Evolutionary conservation across 352 stramenopile genomes (phyloP).

Genomic region (Phytophthora megakarya): DNA sequence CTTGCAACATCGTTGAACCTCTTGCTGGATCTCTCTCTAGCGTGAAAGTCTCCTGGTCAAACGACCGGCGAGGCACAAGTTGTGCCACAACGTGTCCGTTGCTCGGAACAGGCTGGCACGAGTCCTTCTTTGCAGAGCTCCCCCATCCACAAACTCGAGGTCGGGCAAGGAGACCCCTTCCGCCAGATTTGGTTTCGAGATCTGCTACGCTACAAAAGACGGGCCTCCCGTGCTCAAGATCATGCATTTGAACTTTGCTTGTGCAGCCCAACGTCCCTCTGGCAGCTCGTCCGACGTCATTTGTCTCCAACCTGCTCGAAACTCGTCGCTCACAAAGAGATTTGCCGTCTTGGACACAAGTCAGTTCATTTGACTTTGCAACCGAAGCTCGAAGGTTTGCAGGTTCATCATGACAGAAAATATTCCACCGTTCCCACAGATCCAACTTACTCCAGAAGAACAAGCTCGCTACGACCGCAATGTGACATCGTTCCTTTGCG

Average conservation of each 20-base stretch:
- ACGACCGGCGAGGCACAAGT: constrained; percentile 13
- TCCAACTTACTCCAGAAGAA: constrained; percentile 43
- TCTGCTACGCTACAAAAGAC: constrained; percentile 39
- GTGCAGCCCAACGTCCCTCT: constrained; percentile 29
- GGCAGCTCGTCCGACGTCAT: constrained; percentile 19
- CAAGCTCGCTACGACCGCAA: constrained; percentile 42
- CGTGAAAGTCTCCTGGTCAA: constrained; percentile 3
- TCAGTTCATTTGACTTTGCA: constrained; percentile 11
- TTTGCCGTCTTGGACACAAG: constrained; percentile 29
- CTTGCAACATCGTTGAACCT: constrained; percentile 26
- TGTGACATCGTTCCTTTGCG: constrained; percentile 43
- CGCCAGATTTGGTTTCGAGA: constrained; percentile 34
- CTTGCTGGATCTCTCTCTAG: constrained; percentile 21
- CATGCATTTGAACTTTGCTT: constrained; percentile 21
- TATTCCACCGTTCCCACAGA: constrained; percentile 40
- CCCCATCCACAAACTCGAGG: constrained; percentile 28
- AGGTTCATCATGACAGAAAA: constrained; percentile 32
- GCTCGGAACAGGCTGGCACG: constrained; percentile 16
- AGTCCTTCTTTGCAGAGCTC: constrained; percentile 13
- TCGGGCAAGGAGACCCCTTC: constrained; percentile 19
- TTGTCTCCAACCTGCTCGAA: constrained; percentile 6
- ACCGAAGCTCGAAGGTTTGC: background rate
- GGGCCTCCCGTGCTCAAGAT: constrained; percentile 37
- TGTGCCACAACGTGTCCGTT: constrained; percentile 10
- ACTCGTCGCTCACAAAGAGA: constrained; percentile 37